phyloP scores from a whole-genome alignment of 257 asterid genomes.

The Solanum gandarillasii region DNA sequence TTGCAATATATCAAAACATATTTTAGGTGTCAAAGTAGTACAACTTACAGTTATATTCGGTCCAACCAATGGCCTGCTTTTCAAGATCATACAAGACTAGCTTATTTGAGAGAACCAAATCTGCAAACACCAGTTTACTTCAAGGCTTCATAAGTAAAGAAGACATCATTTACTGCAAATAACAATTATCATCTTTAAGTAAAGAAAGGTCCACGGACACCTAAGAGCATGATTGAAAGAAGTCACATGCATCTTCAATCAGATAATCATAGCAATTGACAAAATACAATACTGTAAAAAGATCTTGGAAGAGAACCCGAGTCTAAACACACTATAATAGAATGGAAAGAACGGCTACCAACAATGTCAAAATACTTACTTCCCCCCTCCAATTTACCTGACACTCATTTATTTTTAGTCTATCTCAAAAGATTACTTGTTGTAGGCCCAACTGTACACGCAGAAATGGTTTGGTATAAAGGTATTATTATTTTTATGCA shows the following conservation, averaged over 20 bases:
- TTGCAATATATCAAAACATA: not conserved
- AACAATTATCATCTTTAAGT: not conserved
- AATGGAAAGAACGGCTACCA: not conserved
- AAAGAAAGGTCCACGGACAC: not conserved
- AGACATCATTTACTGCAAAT: not conserved
- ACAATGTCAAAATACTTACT: not conserved
- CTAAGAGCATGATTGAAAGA: not conserved
- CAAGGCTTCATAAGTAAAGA: conserved; percentile 1
- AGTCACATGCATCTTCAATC: not conserved
- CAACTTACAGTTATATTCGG: conserved; percentile 92
- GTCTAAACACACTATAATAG: not conserved
- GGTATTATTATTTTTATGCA: not conserved
- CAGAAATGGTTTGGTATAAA: not conserved
- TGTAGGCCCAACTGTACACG: not conserved
- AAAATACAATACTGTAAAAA: not conserved
- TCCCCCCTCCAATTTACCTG: not conserved
- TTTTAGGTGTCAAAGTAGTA: not conserved
- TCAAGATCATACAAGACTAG: conserved; percentile 89
- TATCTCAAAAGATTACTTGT: not conserved
- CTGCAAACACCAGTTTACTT: conserved; percentile 37
- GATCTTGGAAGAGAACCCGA: not conserved
- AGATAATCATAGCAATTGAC: not conserved
- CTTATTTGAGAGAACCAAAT: conserved; percentile 89
- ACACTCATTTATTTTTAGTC: not conserved
- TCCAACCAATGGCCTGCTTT: conserved; percentile 95